Evolutionary conservation across 768 basidiomycete species (phyloP).

Genomic region (Leccinum broughii): DNA sequence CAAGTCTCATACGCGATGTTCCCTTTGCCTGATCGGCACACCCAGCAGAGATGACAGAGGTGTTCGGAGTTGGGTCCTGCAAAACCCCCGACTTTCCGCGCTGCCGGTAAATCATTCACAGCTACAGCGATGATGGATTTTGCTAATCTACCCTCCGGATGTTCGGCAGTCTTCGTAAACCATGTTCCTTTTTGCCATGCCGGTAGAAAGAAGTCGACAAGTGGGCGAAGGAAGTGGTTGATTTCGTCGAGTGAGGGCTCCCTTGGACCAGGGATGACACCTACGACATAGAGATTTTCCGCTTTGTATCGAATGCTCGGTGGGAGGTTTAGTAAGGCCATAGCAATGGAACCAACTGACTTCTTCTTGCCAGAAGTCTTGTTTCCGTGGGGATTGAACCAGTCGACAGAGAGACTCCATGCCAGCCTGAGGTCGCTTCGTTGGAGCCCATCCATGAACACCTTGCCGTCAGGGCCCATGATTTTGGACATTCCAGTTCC

Average conservation of each 20-base stretch:
- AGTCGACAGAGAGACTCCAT: neutral
- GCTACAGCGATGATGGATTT: neutral
- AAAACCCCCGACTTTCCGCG: neutral
- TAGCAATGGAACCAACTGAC: neutral
- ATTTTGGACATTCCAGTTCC: neutral
- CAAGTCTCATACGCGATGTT: slow-evolving; percentile 29
- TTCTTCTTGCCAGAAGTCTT: neutral
- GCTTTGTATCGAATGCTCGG: neutral
- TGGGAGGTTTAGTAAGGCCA: neutral
- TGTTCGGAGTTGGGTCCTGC: neutral
- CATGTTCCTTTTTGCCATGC: neutral
- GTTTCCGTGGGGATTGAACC: neutral
- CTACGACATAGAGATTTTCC: neutral
- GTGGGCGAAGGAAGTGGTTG: neutral
- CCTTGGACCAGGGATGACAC: neutral
- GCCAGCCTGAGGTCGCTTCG: neutral
- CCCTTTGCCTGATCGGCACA: slow-evolving; percentile 12
- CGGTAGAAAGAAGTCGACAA: neutral
- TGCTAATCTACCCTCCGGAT: neutral
- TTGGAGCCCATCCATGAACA: neutral
- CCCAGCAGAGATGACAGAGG: neutral
- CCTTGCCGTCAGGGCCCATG: neutral
- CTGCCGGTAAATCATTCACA: neutral
- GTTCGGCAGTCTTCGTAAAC: neutral
- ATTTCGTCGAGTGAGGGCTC: neutral